Evolutionary conservation across 805 yeast genomes (phyloP).

Genomic region (Yamadazyma phyllophila): DNA sequence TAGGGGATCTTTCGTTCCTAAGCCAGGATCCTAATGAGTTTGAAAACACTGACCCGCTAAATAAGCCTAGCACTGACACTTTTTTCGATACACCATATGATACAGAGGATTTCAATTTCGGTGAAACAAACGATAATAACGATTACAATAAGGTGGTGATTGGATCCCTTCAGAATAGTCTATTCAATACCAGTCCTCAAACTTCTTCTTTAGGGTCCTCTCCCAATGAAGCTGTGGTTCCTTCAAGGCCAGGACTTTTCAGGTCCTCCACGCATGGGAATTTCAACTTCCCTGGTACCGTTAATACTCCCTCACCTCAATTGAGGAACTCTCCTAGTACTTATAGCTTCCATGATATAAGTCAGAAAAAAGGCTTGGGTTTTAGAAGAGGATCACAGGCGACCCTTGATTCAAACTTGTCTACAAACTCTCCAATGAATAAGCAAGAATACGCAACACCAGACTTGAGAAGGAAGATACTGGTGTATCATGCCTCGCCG

Average conservation of each 20-base stretch:
- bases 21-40: conserved; percentile 48
- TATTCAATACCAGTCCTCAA: conserved; percentile 6
- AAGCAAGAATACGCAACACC: background rate
- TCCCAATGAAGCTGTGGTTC: conserved; percentile 6
- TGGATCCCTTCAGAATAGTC: conserved; percentile 8
- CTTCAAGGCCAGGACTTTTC: conserved; percentile 11
- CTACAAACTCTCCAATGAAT: conserved; percentile 17
- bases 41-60: conserved; percentile 18
- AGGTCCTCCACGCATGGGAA: conserved; percentile 13
- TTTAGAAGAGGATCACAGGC: conserved; percentile 32
- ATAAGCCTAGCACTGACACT: conserved; percentile 3
- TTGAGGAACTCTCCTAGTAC: conserved; percentile 15
- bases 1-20: conserved; percentile 49
- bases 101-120: conserved; percentile 8
- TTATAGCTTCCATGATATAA: conserved; percentile 9
- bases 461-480: conserved; percentile 11
- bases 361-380: conserved; percentile 1
- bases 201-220: conserved; percentile 8
- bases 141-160: conserved; percentile 15
- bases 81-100: conserved; percentile 13
- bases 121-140: conserved; percentile 9
- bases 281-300: background rate
- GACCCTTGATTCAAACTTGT: conserved; percentile 31
- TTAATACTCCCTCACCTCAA: conserved; percentile 14
- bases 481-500: conserved; percentile 26